These are phyloP conservation scores for Talaromyces funiculosus DNA, from an alignment of 2,329 filamentous ascomycete genomes.

Conservation along the genomic window DNA sequence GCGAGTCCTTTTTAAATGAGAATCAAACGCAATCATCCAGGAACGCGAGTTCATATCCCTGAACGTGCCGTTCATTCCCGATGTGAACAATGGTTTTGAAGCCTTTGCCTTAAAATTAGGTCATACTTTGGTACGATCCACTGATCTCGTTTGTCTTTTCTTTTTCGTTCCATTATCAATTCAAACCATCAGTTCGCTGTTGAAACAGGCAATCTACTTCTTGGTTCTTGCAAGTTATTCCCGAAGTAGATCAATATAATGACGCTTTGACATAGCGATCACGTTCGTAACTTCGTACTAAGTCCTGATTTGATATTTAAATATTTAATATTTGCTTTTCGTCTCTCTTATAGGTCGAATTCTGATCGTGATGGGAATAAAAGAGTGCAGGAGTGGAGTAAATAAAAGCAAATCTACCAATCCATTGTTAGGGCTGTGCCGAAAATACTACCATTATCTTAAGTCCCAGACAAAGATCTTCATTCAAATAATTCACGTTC, in stretches of 20 bases:
- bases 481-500: not conserved
- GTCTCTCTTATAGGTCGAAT: not conserved
- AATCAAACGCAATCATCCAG: not conserved
- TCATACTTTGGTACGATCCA: not conserved
- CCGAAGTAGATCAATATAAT: not conserved
- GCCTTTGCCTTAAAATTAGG: not conserved
- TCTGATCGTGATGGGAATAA: not conserved
- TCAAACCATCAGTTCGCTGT: not conserved
- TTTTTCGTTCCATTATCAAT: not conserved
- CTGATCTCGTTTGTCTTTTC: not conserved
- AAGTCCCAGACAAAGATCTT: not conserved
- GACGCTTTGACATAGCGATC: not conserved
- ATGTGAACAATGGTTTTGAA: not conserved
- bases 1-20: not conserved
- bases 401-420: not conserved
- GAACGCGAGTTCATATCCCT: not conserved
- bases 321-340: not conserved
- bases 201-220: not conserved
- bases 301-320: not conserved
- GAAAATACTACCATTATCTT: slow-evolving; percentile 3
- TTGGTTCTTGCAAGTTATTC: not conserved
- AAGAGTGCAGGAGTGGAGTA: not conserved
- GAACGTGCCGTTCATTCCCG: not conserved
- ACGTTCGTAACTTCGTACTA: not conserved
- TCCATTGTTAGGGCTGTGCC: not conserved